Evolutionary conservation across 495 filamentous ascomycete species (phyloP), one percentile per base, ranked within the genome.

Genomic region (Talaromyces adpressus): DNA sequence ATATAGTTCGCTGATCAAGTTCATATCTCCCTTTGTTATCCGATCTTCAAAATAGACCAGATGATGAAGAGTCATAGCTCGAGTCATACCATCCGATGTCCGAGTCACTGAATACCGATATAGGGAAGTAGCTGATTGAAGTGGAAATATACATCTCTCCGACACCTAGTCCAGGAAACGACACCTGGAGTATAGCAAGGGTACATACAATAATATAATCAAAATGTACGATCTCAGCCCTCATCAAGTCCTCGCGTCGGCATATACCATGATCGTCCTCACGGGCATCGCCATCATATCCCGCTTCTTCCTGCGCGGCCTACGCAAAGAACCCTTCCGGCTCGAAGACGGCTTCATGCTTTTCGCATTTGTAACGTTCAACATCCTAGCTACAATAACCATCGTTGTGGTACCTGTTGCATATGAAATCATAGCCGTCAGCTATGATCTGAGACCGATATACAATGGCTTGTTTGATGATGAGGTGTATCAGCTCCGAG

Each of bases 301-400:
- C 6, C 60, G 60, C 6, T 62, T 62, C 45, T 51, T 30, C 20
- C 39, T 62, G 2, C 60, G 45, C 23, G 39, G 60, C 14, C 23
- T 32, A n/a, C 25, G 47, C n/a, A n/a, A 41, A 20, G 60, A 62
- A 22, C 67, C 66, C 4, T 30, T 73, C 30, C 66, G 65, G 52
- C 47, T 64, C 5, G 75, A 79, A 54, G 76, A 77, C 58, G 62
- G 66, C 39, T 62, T 73, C n/a, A 67, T 78, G n/a, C 58, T 69
- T 12, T 30, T 72, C 4, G 74, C 71, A 0, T 74, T 71, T 45
- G 30, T 65, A 2, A 70, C 67, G 30, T 78, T 77, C 66, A 39
- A 71, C 18, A 62, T 62, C 25, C 66, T 79, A 63, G 65, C 66
- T 47, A 66, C 68, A 14, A 59, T 75, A 6, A 79, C 77, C 41